Evolutionary conservation across 2,329 filamentous ascomycete species (phyloP).

Genomic region (Neonectria punicea): DNA sequence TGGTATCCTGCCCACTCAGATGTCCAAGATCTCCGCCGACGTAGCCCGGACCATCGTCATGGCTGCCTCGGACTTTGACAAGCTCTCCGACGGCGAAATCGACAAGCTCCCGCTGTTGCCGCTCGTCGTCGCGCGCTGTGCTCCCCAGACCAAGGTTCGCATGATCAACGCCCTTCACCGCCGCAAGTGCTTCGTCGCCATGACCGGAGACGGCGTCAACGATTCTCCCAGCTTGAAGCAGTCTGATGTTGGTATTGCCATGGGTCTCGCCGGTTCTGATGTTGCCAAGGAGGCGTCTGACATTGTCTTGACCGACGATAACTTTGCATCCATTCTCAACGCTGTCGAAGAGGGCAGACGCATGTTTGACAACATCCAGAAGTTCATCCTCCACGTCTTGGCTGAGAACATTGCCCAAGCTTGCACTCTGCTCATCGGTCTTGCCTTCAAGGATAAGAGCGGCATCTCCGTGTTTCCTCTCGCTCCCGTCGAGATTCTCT

Average conservation of each 20-base stretch:
- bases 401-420: slow-evolving; percentile 78
- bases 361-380: slow-evolving; percentile 80
- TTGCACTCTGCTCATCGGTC: slow-evolving; percentile 73
- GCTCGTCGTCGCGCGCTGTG: slow-evolving; percentile 75
- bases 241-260: slow-evolving; percentile 77
- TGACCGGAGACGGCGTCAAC: slow-evolving; percentile 79
- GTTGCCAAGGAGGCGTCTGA: slow-evolving; percentile 75
- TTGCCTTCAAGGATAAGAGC: slow-evolving; percentile 73
- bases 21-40: slow-evolving; percentile 62
- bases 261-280: slow-evolving; percentile 75
- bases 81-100: slow-evolving; percentile 70
- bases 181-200: slow-evolving; percentile 72
- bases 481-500: slow-evolving; percentile 78
- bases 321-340: slow-evolving; percentile 77
- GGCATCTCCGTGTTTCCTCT: slow-evolving; percentile 76
- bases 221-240: slow-evolving; percentile 75
- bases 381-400: slow-evolving; percentile 75
- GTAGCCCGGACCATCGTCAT: slow-evolving; percentile 71
- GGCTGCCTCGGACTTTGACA: slow-evolving; percentile 75
- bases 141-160: slow-evolving; percentile 76
- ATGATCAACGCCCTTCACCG: slow-evolving; percentile 80
- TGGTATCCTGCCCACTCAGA: slow-evolving; percentile 66
- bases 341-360: slow-evolving; percentile 77
- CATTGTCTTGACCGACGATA: slow-evolving; percentile 78
- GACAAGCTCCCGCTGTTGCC: slow-evolving; percentile 71